Conservation (phyloP, 805 yeast genomes). For the Schwanniomyces yamadae region DNA sequence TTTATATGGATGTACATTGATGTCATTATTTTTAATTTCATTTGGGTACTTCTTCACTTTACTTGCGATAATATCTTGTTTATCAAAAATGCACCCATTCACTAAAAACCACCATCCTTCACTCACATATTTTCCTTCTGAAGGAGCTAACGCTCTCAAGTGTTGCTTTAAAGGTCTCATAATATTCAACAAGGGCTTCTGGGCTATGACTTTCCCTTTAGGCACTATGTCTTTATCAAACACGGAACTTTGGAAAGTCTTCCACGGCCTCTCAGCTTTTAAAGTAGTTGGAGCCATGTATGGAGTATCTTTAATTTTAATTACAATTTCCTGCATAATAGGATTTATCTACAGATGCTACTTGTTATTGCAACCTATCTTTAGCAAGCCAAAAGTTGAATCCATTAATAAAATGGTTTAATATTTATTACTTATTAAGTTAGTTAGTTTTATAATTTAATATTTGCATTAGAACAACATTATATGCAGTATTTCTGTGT, state of each 20-base stretch:
- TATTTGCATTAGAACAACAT: background rate
- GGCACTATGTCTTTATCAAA: conserved; percentile 76
- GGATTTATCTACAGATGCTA: conserved; percentile 23
- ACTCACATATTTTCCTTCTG: conserved; percentile 12
- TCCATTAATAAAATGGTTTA: background rate
- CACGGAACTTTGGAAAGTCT: conserved; percentile 47
- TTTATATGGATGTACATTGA: conserved; percentile 23
- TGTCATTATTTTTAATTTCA: conserved; percentile 47
- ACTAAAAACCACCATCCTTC: conserved; percentile 25
- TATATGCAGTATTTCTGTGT: background rate
- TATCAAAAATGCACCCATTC: conserved; percentile 45
- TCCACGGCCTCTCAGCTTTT: conserved; percentile 52
- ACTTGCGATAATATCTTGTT: conserved; percentile 32
- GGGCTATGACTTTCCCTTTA: conserved; percentile 90
- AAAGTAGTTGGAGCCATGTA: conserved; percentile 63
- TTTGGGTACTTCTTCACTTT: conserved; percentile 55
- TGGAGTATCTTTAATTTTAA: conserved; percentile 48
- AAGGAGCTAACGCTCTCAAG: conserved; percentile 1
- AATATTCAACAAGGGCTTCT: conserved; percentile 19
- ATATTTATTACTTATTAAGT: too few relatives aligned
- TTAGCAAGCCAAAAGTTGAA: background rate
- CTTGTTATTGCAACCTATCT: background rate
- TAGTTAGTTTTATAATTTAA: too few relatives aligned
- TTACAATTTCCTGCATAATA: conserved; percentile 34
- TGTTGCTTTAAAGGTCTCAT: conserved; percentile 14